These are phyloP conservation scores for Eucalyptus cladocalyx DNA, from an alignment of 345 rosid genomes.

Conservation along the genomic window DNA sequence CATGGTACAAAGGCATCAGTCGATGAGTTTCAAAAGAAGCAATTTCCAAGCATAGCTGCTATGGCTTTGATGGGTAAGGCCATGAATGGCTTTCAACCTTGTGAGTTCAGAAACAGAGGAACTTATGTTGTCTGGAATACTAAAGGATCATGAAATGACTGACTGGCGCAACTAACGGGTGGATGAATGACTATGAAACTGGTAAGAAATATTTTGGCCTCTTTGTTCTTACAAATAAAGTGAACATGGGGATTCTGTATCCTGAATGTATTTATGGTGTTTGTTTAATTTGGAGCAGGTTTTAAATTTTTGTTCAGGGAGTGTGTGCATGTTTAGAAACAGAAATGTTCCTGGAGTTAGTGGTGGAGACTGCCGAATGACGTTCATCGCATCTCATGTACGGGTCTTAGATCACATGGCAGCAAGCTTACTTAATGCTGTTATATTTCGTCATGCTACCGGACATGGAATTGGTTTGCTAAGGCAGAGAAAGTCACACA, in stretches of 20 bases:
- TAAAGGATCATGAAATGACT: neutral
- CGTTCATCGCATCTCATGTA: neutral
- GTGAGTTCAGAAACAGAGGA: slow-evolving; percentile 38
- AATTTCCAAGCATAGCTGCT: slow-evolving; percentile 83
- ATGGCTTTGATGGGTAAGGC: slow-evolving; percentile 98
- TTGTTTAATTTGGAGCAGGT: neutral
- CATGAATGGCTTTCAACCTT: slow-evolving; percentile 45
- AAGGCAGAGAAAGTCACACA: neutral
- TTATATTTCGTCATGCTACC: neutral
- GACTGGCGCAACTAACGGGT: neutral
- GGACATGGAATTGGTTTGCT: neutral
- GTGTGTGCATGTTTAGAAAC: neutral
- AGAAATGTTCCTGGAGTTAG: neutral
- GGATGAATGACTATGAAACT: neutral
- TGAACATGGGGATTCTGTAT: neutral
- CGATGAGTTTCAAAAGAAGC: slow-evolving; percentile 31
- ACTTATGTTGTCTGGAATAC: slow-evolving; percentile 61
- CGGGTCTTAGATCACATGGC: neutral
- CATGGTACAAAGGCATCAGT: slow-evolving; percentile 11
- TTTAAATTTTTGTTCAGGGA: neutral
- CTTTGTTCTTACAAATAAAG: neutral
- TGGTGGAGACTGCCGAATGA: neutral
- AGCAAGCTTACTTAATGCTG: neutral
- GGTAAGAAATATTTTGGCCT: neutral
- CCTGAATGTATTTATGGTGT: neutral